phyloP scores from a whole-genome alignment of 192 early-diverging fungal genomes.

The Radiomyces spectabilis region DNA sequence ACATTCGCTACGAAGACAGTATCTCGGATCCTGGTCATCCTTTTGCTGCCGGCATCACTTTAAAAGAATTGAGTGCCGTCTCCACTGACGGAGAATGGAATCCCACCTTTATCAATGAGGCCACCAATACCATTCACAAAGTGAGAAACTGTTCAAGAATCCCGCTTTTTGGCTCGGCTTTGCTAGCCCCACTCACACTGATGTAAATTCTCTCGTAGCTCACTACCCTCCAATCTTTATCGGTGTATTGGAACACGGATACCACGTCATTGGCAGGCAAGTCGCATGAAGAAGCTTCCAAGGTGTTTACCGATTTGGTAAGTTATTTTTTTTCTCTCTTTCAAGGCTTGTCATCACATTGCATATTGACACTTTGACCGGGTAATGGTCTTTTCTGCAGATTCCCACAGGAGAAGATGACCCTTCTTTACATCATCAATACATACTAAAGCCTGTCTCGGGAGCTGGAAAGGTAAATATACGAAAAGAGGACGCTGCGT shows the following conservation, averaged over 20 bases:
- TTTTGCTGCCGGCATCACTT: slow-evolving; percentile 72
- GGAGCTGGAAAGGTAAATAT: slow-evolving; percentile 55
- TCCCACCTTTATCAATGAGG: slow-evolving; percentile 58
- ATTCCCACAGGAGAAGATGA: slow-evolving; percentile 39
- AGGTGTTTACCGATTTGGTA: slow-evolving; percentile 11
- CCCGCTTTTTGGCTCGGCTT: too few species aligned
- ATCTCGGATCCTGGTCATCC: slow-evolving; percentile 57
- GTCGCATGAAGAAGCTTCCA: neutral
- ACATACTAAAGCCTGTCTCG: slow-evolving; percentile 75
- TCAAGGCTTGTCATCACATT: neutral
- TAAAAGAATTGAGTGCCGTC: slow-evolving; percentile 71
- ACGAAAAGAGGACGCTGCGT: slow-evolving; percentile 10
- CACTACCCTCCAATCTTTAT: slow-evolving; percentile 49
- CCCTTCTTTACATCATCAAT: slow-evolving; percentile 46
- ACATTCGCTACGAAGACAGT: slow-evolving; percentile 80
- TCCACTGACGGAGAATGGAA: slow-evolving; percentile 73
- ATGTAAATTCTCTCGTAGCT: slow-evolving; percentile 36
- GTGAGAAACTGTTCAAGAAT: too few species aligned
- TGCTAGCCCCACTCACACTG: too few species aligned
- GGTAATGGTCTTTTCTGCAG: slow-evolving; percentile 26
- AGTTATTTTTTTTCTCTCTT: neutral
- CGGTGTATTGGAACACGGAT: slow-evolving; percentile 72
- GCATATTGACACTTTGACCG: neutral
- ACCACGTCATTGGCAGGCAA: slow-evolving; percentile 13
- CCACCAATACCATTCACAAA: slow-evolving; percentile 66